Evolutionary conservation across 345 rosid species (phyloP).

Genomic region (Hibiscus mutabilis): DNA sequence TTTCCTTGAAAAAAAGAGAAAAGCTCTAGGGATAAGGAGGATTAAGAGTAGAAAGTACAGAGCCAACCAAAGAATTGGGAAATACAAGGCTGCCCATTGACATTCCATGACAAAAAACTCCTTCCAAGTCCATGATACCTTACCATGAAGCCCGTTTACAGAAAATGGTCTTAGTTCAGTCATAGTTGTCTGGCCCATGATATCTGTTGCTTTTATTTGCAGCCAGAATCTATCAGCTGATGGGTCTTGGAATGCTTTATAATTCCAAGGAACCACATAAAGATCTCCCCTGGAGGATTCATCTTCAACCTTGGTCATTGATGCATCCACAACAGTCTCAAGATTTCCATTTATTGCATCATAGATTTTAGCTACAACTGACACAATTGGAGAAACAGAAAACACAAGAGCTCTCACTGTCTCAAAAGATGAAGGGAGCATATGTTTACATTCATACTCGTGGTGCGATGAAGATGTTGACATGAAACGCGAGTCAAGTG

Average conservation of each 20-base stretch:
- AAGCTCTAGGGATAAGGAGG: conserved; percentile 53
- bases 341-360: conserved; percentile 56
- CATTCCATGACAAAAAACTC: conserved; percentile 84
- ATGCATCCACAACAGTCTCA: conserved; percentile 56
- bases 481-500: conserved; percentile 89
- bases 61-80: conserved; percentile 58
- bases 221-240: conserved; percentile 88
- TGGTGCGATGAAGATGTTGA: conserved; percentile 49
- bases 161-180: conserved; percentile 79
- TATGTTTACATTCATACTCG: conserved; percentile 55
- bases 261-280: conserved; percentile 80
- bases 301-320: conserved; percentile 51
- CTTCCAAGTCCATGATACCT: conserved; percentile 84
- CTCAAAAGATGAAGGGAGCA: conserved; percentile 70
- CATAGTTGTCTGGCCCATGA: conserved; percentile 43
- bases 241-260: conserved; percentile 78
- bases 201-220: conserved; percentile 64
- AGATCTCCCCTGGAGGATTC: conserved; percentile 52
- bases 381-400: conserved; percentile 49
- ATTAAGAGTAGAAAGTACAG: conserved; percentile 34
- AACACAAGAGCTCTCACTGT: conserved; percentile 80
- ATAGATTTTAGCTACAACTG: conserved; percentile 73
- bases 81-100: conserved; percentile 72
- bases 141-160: conserved; percentile 50
- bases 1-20: conserved; percentile 41